Evolutionary conservation across 495 filamentous ascomycete species (phyloP), one percentile per base, ranked within the genome.

Genomic region (Filosporella fistucella): DNA sequence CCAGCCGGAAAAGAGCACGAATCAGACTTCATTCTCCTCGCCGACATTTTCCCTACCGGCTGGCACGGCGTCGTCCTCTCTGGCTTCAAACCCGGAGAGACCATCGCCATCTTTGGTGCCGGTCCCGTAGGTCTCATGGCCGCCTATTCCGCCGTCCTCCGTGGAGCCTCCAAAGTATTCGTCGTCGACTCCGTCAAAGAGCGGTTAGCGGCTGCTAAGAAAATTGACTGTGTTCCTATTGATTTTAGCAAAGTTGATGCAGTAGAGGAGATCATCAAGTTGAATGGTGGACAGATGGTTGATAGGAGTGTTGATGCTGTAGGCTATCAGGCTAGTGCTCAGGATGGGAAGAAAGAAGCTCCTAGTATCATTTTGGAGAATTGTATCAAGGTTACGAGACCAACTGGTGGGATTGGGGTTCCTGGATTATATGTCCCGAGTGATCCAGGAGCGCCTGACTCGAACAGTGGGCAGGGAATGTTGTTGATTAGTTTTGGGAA

Each of bases 11-110:
- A 57, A 28, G 64, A 64, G 14, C 64, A 72, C 39, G 72, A 75
- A 56, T 54, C 60, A 0, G 70, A 73, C 45, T 75, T 71, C 44
- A 58, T 71, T 45, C 60, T 77, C 20, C 61, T 74, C 2, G 68
- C 71, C 40, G 77, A 82, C 51, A 79, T 82, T 44, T 82, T 80
- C 56, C 74, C 78, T 1, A 81, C 78, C 2, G 78, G 75, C 25
- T 82, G 78, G 77, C 75, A 78, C 45, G 77, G 73, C 13, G 54
- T 82, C 29, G 66, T 66, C 12, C 70, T 78, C 30, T 69, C 71
- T 9, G 72, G 74, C 14, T 81, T 81, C 63, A 36, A 66, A 39
- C 58, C 75, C 5, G 76, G 79, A 10, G 77, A 83, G 38, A 69
- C 57, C 20, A 68, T 81, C 22, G 77, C 74, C 0, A 69, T 81